phyloP scores from a whole-genome alignment of 306 rosid species.

The Pachyrhizus erosus region DNA sequence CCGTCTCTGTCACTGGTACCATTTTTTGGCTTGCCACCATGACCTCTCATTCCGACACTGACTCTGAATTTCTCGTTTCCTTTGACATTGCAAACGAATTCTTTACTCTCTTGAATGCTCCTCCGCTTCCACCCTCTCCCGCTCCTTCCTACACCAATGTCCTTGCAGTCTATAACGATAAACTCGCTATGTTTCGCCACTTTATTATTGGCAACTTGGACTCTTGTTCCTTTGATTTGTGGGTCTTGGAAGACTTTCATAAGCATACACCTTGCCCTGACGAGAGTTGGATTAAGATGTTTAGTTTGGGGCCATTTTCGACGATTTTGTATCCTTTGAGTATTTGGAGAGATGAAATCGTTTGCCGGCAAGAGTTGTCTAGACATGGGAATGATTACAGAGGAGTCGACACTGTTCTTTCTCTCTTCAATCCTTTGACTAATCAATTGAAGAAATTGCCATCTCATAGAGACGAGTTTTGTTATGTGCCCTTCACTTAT shows the following conservation, averaged over 20 bases:
- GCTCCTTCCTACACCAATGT: not conserved
- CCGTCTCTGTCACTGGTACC: not conserved
- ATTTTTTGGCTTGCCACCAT: slow-evolving; percentile 30
- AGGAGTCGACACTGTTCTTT: not conserved
- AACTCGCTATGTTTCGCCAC: slow-evolving; percentile 32
- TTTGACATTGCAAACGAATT: slow-evolving; percentile 14
- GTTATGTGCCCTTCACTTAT: slow-evolving; percentile 11
- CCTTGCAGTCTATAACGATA: not conserved
- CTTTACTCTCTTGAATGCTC: not conserved
- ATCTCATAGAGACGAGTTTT: not conserved
- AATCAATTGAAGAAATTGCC: slow-evolving; percentile 21
- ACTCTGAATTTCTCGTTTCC: not conserved
- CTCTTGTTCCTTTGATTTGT: slow-evolving; percentile 19
- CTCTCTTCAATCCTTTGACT: slow-evolving; percentile 13
- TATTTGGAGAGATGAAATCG: slow-evolving; percentile 34
- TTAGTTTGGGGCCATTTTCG: slow-evolving; percentile 18
- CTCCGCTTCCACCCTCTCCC: not conserved
- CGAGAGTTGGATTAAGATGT: slow-evolving; percentile 33
- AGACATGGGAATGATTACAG: not conserved
- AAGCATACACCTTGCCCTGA: not conserved
- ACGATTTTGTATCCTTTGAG: not conserved
- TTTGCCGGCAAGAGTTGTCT: not conserved
- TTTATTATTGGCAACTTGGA: not conserved
- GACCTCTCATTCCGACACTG: not conserved
- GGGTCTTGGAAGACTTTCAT: slow-evolving; percentile 12